A percentile compares a stretch with the other conserved stretches of the same genome.
Evolutionary conservation across 345 rosid genomes (phyloP).

Genomic region (Brassica nigra): DNA sequence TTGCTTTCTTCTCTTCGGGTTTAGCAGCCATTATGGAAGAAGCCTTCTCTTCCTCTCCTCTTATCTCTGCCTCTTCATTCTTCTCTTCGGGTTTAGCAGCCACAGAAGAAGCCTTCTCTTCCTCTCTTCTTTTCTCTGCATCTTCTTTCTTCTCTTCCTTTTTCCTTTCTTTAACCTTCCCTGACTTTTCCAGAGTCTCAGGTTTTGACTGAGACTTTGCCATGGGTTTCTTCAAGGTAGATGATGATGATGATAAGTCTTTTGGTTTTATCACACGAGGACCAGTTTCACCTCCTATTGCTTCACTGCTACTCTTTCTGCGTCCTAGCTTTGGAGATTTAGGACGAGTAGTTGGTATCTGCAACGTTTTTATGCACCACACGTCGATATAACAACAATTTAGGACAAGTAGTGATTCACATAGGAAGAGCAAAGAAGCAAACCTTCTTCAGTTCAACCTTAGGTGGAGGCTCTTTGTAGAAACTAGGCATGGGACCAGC

Average conservation of each 20-base stretch:
- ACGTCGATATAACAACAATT: background rate
- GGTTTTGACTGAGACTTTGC: slow-evolving; percentile 54
- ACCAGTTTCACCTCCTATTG: slow-evolving; percentile 45
- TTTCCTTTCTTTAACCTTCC: slow-evolving; percentile 30
- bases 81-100: slow-evolving; percentile 31
- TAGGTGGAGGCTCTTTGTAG: slow-evolving; percentile 95
- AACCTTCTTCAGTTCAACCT: slow-evolving; percentile 93
- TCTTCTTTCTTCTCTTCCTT: slow-evolving; percentile 33
- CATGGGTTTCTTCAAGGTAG: slow-evolving; percentile 47
- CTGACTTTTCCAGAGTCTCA: slow-evolving; percentile 39
- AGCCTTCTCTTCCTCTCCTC: slow-evolving; percentile 31
- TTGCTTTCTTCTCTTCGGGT: slow-evolving; percentile 31
- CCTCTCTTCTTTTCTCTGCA: slow-evolving; percentile 31
- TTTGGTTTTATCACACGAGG: slow-evolving; percentile 50
- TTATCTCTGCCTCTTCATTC: slow-evolving; percentile 28
- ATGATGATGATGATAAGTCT: slow-evolving; percentile 38
- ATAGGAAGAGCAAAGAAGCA: slow-evolving; percentile 15
- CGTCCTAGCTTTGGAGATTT: slow-evolving; percentile 94
- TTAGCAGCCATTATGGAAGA: slow-evolving; percentile 19
- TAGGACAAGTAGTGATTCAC: slow-evolving; percentile 1
- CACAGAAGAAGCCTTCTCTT: slow-evolving; percentile 33
- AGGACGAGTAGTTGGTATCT: slow-evolving; percentile 93
- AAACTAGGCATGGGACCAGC: slow-evolving; percentile 96
- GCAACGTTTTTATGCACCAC: slow-evolving; percentile 21
- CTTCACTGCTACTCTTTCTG: slow-evolving; percentile 53